Base-by-base conservation (phyloP, 805 yeast genomes). In the Starmera quercuum region DNA sequence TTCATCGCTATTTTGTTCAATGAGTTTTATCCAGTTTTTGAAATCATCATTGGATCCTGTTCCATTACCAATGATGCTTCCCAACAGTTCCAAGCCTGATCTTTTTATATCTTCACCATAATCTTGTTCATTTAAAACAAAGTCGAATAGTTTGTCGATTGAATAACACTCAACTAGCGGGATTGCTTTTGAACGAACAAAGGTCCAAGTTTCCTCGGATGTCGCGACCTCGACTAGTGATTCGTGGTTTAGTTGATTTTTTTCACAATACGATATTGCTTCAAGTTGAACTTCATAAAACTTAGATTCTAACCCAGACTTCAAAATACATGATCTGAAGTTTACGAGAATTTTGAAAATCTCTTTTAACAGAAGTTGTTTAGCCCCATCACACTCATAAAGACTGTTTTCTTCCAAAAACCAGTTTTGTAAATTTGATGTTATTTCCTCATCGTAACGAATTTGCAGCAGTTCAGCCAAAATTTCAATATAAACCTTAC, bases 61-160 rank as follows among this genome's bases (percentile, higher is more conserved):
- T 1, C 34, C 36, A 5, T 42, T 31, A 1, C 57, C 54, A 4
- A 64, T 52, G 21, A 66, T 52, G 1, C 66, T 53, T 0, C 84
- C 83, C 9, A 76, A 48, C 1, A 72, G 60, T 46, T 73, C 77
- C 12, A 78, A 45, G 0, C 75, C 61, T 4, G 72, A 58, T 14
- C 70, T 56, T 36, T 57, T 62, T n/a, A 73, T 54, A 19, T 66
- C 71, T 36, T 72, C 78, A 29, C 69, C 64, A 19, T 54, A 53
- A 5, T 47, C 36, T 3, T 50, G 44, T 20, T 54, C 51, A n/a
- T 59, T 40, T 12, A 57, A 40, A 3, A 46, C 39, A 20, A 56
- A 51, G 26, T 68, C 51, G 11, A 54, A 32, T 3, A 50, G 37
- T 45, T 61, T 47, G 16, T 47, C 46, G 2, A 44, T 30, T 1